Base-by-base conservation (phyloP, 139 green algal genomes). In the Asterochloris sp. region DNA sequence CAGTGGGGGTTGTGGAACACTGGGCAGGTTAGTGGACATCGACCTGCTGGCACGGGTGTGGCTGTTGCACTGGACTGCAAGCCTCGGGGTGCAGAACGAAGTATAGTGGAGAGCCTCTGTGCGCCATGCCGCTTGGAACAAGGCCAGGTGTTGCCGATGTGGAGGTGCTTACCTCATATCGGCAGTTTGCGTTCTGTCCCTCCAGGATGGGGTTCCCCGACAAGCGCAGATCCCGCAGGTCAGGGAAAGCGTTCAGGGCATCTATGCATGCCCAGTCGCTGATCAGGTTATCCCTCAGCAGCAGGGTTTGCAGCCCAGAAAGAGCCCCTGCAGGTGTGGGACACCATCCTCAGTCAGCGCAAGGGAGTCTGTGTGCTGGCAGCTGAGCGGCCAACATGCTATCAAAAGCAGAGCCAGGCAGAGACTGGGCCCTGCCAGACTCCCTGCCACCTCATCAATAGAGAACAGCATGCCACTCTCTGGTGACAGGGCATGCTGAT, bases 191-290 rank as follows among this genome's bases (percentile, higher is more conserved):
- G 26, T 71, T 78, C 9, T 82, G 79, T 23, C 67, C 60, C 24
- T n/a, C 24, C n/a, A 95, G 79, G 54, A 97, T 66, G 1, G 92
- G 91, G 74, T 97, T 97, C 81, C 90, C 89, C 6, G 85, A 92
- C 54, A 96, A 77, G 17, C 94, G 82, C 24, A 92, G 74, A 38
- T 97, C 94, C 66, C 75, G 47, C 29, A 97, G 78, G 0, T 28
- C 54, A 0, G 89, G 91, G n/a, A 98, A 91, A 19, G 12, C 10
- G 54, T 92, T 84, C 54, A 98, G 80, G 24, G 83, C 64, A 71
- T 93, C 85, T 23, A 96, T 86, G 61, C 87, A 83, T 10, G 73
- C 71, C 92, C 92, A 96, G 27, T 82, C 74, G 28, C 76, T n/a
- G 12, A 98, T 54, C 0, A 47, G 27, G 67, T 92, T 95, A 29